Base-by-base conservation (phyloP, 177 flowering plant genomes). In the Vitis hybrid region DNA sequence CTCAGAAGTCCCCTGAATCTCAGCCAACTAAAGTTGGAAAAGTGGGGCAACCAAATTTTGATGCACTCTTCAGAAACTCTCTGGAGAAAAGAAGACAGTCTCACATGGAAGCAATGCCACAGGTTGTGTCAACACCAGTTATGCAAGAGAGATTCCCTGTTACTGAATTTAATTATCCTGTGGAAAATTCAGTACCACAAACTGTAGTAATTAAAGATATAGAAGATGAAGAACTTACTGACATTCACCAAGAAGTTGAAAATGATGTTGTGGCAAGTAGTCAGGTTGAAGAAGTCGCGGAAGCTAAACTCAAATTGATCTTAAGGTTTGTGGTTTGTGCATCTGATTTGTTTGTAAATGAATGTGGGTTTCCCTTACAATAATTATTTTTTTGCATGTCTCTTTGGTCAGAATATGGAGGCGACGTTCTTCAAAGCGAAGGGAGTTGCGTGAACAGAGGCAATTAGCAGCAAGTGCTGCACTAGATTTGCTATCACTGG, bases 401-500 rank as follows among this genome's bases (percentile, higher is more conserved):
- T 78, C 40, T 56, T 10, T 75, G 56, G 9, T 76, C 80, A 93
- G 99, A 85, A 80, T 81, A 69, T 96, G 99, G 99, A 91, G 77
- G 71, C 83, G 93, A 46, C 82, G 87, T 10, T 35, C 88, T 58
- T 66, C 69, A 56, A 89, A 76, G 81, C 77, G 55, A 59, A 91
- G 75, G 76, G 82, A 80, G 56, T 56, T 84, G 49, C 92, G 94
- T 11, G 89, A 92, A 76, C 85, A 81, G 65, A 88, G 83, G 65
- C 81, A 83, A 62, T 50, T 83, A 66, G 89, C 90, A 63, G 88
- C 97, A 63, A 81, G 68, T 77, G 92, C 91, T 70, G 99, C 99
- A 46, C 56, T 92, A 60, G 81, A 74, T 85, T 88, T 81, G 1
- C 77, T 94, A 52, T 80, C 97, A 32, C 21, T 92, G 76, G 99